phyloP scores from a whole-genome alignment of 2,329 filamentous ascomycete genomes.

The Penicillium sp. region DNA sequence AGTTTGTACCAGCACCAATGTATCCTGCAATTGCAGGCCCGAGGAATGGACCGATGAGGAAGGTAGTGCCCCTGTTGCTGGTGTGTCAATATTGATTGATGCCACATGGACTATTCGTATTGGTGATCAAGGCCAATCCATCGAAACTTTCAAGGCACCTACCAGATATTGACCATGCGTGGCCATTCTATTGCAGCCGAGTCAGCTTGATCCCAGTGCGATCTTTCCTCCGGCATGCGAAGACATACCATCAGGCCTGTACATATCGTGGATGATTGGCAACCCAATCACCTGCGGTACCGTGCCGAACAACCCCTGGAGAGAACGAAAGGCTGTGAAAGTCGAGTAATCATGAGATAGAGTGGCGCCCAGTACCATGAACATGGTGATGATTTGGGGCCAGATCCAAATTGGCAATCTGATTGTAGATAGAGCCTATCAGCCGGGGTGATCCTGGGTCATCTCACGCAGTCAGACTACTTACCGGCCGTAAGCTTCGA shows the following conservation, averaged over 20 bases:
- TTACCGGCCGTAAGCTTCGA: conserved; percentile 43
- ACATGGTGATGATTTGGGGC: conserved; percentile 40
- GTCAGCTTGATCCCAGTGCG: not conserved
- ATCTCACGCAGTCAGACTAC: no score
- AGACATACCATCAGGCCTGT: conserved; percentile 25
- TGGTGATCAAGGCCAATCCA: no score
- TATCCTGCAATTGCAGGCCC: conserved; percentile 41
- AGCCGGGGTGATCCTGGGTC: no score
- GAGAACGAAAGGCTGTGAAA: conserved; percentile 41
- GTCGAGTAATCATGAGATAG: conserved; percentile 39
- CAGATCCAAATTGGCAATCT: conserved; percentile 45
- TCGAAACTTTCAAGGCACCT: no score
- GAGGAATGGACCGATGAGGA: conserved; percentile 39
- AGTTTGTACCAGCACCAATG: conserved; percentile 32
- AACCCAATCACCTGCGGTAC: conserved; percentile 42
- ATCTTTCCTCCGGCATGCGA: not conserved
- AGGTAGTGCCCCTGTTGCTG: conserved; percentile 35
- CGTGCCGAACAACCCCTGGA: conserved; percentile 41
- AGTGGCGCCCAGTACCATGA: conserved; percentile 41
- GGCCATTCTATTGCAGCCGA: conserved; percentile 31
- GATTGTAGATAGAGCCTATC: conserved; percentile 1
- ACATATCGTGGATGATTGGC: conserved; percentile 43
- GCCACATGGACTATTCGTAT: no score
- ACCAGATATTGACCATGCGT: conserved; percentile 41
- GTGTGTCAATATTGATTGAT: no score